These are phyloP conservation scores for Trichocomaceae sp. DNA, from an alignment of 2,329 filamentous ascomycete genomes.

Conservation along the genomic window DNA sequence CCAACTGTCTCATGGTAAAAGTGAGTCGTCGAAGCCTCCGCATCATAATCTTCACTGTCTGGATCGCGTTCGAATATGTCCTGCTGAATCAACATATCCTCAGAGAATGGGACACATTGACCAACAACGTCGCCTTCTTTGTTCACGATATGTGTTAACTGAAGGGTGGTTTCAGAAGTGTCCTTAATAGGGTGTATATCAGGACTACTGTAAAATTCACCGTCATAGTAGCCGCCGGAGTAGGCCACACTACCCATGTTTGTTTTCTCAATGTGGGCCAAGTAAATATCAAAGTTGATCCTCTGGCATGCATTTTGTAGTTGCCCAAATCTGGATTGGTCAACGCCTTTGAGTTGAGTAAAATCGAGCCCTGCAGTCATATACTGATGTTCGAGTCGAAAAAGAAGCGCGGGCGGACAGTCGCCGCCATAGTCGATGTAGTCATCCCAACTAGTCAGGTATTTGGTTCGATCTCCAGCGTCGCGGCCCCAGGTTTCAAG, in stretches of 20 bases:
- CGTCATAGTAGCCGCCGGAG: background rate
- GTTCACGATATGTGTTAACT: slow-evolving; percentile 5
- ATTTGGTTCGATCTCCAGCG: background rate
- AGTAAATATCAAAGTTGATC: slow-evolving; percentile 18
- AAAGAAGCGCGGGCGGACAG: slow-evolving; percentile 17
- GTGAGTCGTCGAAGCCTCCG: slow-evolving; percentile 19
- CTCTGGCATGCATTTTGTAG: slow-evolving; percentile 17
- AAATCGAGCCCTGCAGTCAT: slow-evolving; percentile 18
- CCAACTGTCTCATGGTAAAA: slow-evolving; percentile 20
- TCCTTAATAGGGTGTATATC: slow-evolving; percentile 3
- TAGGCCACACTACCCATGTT: slow-evolving; percentile 9
- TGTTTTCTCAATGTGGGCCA: slow-evolving; percentile 20
- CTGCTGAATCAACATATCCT: slow-evolving; percentile 11
- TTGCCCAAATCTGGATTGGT: slow-evolving; percentile 14
- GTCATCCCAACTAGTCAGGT: background rate
- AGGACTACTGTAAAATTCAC: background rate
- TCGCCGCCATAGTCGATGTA: background rate
- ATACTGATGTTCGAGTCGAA: slow-evolving; percentile 22
- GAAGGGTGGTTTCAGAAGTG: background rate
- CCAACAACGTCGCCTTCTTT: slow-evolving; percentile 8
- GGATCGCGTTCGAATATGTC: slow-evolving; percentile 14
- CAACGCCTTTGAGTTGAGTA: slow-evolving; percentile 19
- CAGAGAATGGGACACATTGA: slow-evolving; percentile 6
- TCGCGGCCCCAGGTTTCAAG: slow-evolving; percentile 10
- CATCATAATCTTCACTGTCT: slow-evolving; percentile 21